phyloP scores from a whole-genome alignment of 2,329 filamentous ascomycete species.

The Ceratocystis albifundus region DNA sequence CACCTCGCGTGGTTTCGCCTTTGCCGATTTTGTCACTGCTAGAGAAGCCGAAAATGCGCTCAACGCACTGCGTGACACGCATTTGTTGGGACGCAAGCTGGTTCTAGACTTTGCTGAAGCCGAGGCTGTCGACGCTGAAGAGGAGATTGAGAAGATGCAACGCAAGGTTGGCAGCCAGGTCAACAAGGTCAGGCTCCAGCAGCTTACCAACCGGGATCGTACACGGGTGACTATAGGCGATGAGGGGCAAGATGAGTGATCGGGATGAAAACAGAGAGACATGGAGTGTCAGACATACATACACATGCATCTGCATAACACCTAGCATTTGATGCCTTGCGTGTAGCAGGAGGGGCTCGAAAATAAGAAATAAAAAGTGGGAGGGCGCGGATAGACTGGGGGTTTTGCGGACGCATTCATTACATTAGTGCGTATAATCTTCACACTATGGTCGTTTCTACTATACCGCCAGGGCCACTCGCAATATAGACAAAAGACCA shows the following conservation, averaged over 20 bases:
- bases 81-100: slow-evolving; percentile 78
- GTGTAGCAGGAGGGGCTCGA: too few relatives aligned
- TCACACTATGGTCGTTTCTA: not conserved
- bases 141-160: slow-evolving; percentile 93
- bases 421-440: not conserved
- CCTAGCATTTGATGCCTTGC: not conserved
- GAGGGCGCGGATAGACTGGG: too few relatives aligned
- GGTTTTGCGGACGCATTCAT: not conserved
- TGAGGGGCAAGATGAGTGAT: slow-evolving; percentile 47
- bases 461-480: too few relatives aligned
- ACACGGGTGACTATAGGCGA: slow-evolving; percentile 82
- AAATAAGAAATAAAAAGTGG: too few relatives aligned
- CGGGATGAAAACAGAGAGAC: not conserved
- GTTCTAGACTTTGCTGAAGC: slow-evolving; percentile 86
- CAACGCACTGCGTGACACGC: slow-evolving; percentile 81
- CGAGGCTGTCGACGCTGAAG: slow-evolving; percentile 82
- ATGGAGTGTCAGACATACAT: not conserved
- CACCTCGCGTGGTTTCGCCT: slow-evolving; percentile 82
- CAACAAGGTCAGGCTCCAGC: slow-evolving; percentile 81
- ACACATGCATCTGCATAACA: not conserved
- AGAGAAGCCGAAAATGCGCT: slow-evolving; percentile 85
- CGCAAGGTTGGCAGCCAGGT: slow-evolving; percentile 85
- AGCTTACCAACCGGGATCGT: slow-evolving; percentile 70
- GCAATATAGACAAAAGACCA: not conserved
- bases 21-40: slow-evolving; percentile 87